These are phyloP conservation scores for Polychytrium aggregatum DNA, from an alignment of 192 early-diverging fungal species.

Conservation along the genomic window DNA sequence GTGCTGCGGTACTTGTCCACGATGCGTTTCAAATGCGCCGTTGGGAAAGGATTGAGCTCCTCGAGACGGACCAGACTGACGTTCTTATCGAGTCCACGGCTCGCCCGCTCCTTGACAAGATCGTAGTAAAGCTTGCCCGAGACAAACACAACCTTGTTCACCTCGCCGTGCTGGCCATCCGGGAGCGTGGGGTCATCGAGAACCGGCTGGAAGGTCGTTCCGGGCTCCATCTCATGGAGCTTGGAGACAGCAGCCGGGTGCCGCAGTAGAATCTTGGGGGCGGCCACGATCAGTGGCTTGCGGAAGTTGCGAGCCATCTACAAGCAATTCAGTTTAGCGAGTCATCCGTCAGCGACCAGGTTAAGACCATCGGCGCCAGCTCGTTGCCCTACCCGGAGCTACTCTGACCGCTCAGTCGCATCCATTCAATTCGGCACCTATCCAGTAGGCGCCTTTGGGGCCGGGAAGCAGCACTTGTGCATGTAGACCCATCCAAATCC, in stretches of 20 bases:
- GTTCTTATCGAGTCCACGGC: constrained; percentile 32
- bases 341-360: no score
- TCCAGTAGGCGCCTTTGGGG: no score
- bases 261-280: constrained; percentile 38
- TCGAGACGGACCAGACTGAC: constrained; percentile 83
- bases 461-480: no score
- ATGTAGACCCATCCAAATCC: no score
- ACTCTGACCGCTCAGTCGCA: no score
- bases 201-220: constrained; percentile 77
- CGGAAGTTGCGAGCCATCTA: constrained; percentile 78
- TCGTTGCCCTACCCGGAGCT: no score
- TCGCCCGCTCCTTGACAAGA: constrained; percentile 64
- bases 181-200: constrained; percentile 47
- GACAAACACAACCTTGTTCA: constrained; percentile 72
- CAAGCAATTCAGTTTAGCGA: constrained; percentile 13
- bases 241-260: constrained; percentile 50
- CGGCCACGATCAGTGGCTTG: constrained; percentile 83
- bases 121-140: constrained; percentile 93
- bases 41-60: constrained; percentile 88
- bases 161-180: constrained; percentile 7
- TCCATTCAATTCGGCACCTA: no score
- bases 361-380: no score
- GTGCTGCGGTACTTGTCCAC: constrained; percentile 54
- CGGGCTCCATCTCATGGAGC: constrained; percentile 72
- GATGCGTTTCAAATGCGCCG: constrained; percentile 46